phyloP scores from a whole-genome alignment of 2,329 filamentous ascomycete species.

The Botrytis tulipae region DNA sequence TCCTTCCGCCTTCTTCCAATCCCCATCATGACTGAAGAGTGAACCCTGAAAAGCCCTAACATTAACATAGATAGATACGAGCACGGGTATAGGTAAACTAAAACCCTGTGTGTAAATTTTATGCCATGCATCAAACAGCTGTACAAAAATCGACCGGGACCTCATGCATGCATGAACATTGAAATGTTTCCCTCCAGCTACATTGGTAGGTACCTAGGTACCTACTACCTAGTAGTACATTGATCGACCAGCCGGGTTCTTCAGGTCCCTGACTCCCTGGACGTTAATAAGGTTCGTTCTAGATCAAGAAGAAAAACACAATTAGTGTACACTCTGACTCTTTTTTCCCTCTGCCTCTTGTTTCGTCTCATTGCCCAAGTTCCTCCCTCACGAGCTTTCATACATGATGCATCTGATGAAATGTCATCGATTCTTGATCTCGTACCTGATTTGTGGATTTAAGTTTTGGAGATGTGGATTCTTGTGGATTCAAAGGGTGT shows the following conservation, averaged over 20 bases:
- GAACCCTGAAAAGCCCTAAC: not conserved
- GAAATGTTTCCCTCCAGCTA: not conserved
- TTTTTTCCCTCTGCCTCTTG: not conserved
- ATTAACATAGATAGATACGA: not conserved
- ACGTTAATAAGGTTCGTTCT: not conserved
- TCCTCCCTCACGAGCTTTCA: not conserved
- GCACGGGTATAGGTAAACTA: not conserved
- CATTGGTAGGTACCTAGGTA: not conserved
- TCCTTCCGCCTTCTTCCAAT: not conserved
- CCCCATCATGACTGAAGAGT: not conserved
- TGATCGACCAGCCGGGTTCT: not conserved
- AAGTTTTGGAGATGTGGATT: not conserved
- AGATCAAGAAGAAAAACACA: not conserved
- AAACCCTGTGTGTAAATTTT: not conserved
- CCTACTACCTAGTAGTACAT: not conserved
- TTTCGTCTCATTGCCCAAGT: not conserved
- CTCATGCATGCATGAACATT: not conserved
- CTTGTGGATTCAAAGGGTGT: not conserved
- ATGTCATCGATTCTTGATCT: not conserved
- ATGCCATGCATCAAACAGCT: constrained; percentile 1
- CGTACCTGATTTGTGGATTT: constrained; percentile 8
- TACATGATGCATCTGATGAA: not conserved
- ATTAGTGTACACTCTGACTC: not conserved
- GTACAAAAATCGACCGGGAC: not conserved
- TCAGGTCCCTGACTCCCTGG: not conserved